These are phyloP conservation scores for Nakazawaea siamensis DNA, from an alignment of 805 yeast genomes.

Conservation along the genomic window DNA sequence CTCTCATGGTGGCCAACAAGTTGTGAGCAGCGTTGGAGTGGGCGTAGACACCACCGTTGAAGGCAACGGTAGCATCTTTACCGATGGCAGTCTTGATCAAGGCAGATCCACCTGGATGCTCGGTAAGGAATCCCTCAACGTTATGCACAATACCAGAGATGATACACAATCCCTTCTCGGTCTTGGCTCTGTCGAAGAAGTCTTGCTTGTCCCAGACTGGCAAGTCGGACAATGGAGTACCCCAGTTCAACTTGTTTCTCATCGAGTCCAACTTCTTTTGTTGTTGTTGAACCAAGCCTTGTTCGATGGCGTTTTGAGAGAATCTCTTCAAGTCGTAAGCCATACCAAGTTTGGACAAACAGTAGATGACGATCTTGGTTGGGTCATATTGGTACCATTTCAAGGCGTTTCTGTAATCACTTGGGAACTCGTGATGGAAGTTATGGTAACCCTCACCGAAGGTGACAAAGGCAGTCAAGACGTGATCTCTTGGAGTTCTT, in stretches of 20 bases:
- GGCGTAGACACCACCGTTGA: slow-evolving; percentile 80
- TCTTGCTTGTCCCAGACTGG: slow-evolving; percentile 70
- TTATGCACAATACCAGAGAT: slow-evolving; percentile 78
- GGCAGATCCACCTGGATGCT: slow-evolving; percentile 83
- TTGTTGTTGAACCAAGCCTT: slow-evolving; percentile 75
- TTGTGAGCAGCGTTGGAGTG: slow-evolving; percentile 86
- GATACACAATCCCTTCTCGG: slow-evolving; percentile 51
- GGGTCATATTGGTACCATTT: slow-evolving; percentile 88
- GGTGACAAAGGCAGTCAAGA: slow-evolving; percentile 72
- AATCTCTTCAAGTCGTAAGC: slow-evolving; percentile 69
- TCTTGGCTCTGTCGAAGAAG: slow-evolving; percentile 42
- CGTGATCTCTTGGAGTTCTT: slow-evolving; percentile 82
- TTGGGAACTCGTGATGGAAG: slow-evolving; percentile 87
- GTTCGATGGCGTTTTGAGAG: slow-evolving; percentile 74
- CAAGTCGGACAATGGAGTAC: slow-evolving; percentile 52
- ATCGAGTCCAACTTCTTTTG: slow-evolving; percentile 68
- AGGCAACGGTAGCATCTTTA: slow-evolving; percentile 77
- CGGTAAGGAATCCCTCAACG: slow-evolving; percentile 56
- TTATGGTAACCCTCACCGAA: slow-evolving; percentile 89
- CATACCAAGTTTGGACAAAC: slow-evolving; percentile 55
- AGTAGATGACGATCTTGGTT: slow-evolving; percentile 57
- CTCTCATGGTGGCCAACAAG: slow-evolving; percentile 73
- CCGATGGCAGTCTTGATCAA: slow-evolving; percentile 63
- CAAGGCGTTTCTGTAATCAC: slow-evolving; percentile 81
- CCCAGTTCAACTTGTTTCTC: slow-evolving; percentile 65